A percentile compares a stretch with the other conserved stretches of the same genome.
Evolutionary conservation across 768 basidiomycete genomes (phyloP).

Genomic region (Trametes cubensis): DNA sequence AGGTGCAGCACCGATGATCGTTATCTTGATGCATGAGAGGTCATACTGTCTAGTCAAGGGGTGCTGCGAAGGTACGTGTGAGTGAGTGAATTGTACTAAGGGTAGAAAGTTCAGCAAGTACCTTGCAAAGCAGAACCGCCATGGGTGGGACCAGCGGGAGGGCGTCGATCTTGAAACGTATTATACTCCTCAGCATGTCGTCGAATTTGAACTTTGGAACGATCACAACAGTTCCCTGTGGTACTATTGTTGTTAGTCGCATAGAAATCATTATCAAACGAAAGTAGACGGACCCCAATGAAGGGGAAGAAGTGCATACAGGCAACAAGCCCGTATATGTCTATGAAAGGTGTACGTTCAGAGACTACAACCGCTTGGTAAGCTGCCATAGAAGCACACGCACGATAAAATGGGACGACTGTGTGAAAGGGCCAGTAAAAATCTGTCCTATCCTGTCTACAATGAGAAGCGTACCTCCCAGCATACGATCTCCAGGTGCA

Average conservation of each 20-base stretch:
- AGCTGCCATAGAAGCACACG: background rate
- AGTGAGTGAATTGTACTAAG: background rate
- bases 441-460: background rate
- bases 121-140: conserved; percentile 53
- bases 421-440: background rate
- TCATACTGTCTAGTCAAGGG: conserved; percentile 54
- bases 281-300: conserved; percentile 46
- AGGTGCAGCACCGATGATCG: conserved; percentile 61
- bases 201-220: conserved; percentile 64
- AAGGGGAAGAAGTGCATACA: conserved; percentile 63
- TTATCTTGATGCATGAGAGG: conserved; percentile 46
- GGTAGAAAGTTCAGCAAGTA: background rate
- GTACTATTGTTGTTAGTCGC: background rate
- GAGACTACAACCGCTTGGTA: conserved; percentile 9
- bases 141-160: conserved; percentile 61
- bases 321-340: conserved; percentile 71
- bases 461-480: conserved; percentile 48
- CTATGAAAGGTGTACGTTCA: conserved; percentile 36
- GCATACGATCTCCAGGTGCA: conserved; percentile 59
- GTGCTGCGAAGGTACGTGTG: conserved; percentile 40
- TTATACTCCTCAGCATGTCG: conserved; percentile 61
- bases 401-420: conserved; percentile 29
- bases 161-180: conserved; percentile 57
- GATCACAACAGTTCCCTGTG: conserved; percentile 58
- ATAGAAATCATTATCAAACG: background rate